Conservation (phyloP, 139 green algal species). For the Coelastrella sp. region DNA sequence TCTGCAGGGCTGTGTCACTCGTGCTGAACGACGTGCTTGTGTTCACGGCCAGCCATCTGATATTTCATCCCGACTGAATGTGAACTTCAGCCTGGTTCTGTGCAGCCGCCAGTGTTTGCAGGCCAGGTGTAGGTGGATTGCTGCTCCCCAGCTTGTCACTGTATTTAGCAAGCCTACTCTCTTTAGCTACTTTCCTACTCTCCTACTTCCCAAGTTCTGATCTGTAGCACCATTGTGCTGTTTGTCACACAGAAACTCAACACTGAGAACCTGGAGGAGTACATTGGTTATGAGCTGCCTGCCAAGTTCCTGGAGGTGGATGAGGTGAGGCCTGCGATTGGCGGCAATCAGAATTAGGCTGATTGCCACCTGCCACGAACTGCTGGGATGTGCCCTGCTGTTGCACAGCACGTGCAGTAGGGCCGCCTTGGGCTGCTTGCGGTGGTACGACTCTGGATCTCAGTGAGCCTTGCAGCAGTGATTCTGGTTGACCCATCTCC, state of each 20-base stretch:
- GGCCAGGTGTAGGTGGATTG: too few relatives aligned
- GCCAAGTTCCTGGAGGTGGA: conserved; percentile 98
- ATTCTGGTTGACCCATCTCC: too few relatives aligned
- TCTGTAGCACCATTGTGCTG: neutral
- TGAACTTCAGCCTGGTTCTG: too few relatives aligned
- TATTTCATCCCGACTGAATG: neutral
- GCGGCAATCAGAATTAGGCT: too few relatives aligned
- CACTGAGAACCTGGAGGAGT: conserved; percentile 74
- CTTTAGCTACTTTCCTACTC: too few relatives aligned
- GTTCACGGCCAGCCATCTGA: neutral
- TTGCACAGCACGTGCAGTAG: neutral
- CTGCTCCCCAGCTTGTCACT: too few relatives aligned
- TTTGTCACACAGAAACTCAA: conserved; percentile 54
- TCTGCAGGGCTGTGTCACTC: neutral
- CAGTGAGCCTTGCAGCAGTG: too few relatives aligned
- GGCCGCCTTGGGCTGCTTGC: neutral
- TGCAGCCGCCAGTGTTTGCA: too few relatives aligned
- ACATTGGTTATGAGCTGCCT: conserved; percentile 82
- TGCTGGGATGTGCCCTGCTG: too few relatives aligned
- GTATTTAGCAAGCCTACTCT: too few relatives aligned
- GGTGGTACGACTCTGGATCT: neutral
- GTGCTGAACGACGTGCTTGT: neutral
- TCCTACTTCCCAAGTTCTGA: neutral
- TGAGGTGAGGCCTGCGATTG: conserved; percentile 59
- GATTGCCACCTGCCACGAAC: too few relatives aligned